Evolutionary conservation across 225 moss, liverwort and hornwort genomes (phyloP), one percentile per base, ranked within the genome.

Genomic region (Sphagnum contortum): DNA sequence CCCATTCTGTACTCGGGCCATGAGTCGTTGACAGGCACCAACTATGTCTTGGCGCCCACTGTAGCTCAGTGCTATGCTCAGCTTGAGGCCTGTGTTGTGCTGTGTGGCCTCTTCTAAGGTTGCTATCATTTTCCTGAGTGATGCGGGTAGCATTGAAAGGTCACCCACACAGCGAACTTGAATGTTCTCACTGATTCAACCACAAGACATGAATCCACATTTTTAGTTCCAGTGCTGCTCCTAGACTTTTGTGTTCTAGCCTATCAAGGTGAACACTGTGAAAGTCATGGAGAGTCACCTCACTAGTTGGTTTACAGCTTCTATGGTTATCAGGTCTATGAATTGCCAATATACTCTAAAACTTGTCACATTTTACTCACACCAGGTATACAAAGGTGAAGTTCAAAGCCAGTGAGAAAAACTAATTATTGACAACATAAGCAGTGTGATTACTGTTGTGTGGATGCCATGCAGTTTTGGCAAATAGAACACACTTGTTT

Each of bases 11-110:
- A 86, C 92, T 81, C 75, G 80, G 53, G 77, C 68, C 4, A 88
- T 92, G 65, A 96, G 58, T 67, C 69, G 79, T 69, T 76, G 89
- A 71, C 90, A 96, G 47, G 95, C 92, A 46, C 75, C 84, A 45
- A 80, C 77, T 49, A 96, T 84, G 71, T 96, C 92, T 48, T 79
- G 73, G n/a, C 95, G 88, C 12, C 95, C 95, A 79, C 95, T 90
- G 77, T 96, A 96, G 83, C 87, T 96, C 66, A 90, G 68, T 45
- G 92, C 92, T 70, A 96, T 77, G 73, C 86, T 88, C 9, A 96
- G 71, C 29, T 84, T 90, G 69, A 96, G 86, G 10, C 95, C 95
- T 0, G 79, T 87, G 66, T 96, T 92, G 57, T 70, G 3, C 57
- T 75, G 72, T 2, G 92, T 92, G 11, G 49, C 66, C 72, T 87